Evolutionary conservation across 2,329 filamentous ascomycete genomes (phyloP).

Genomic region (Pseudogymnoascus sp.): DNA sequence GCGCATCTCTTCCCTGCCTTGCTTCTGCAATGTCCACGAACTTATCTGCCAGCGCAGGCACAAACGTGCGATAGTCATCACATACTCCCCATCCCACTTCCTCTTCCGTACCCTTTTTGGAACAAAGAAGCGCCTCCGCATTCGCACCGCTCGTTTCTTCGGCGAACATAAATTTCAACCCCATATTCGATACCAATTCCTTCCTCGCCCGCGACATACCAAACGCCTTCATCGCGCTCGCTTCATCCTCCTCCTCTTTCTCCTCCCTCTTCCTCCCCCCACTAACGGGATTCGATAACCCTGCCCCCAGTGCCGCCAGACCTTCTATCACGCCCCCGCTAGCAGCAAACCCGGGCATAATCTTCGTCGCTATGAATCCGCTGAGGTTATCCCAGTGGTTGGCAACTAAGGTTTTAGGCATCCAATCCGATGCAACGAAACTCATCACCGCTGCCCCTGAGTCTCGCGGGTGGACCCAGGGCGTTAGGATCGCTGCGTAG

Average conservation of each 20-base stretch:
- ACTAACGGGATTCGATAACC: neutral
- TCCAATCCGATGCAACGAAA: neutral
- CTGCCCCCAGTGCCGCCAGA: slow-evolving; percentile 12
- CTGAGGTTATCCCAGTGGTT: slow-evolving; percentile 27
- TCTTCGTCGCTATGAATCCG: slow-evolving; percentile 26
- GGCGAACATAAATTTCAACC: slow-evolving; percentile 18
- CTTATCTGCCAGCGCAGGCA: slow-evolving; percentile 12
- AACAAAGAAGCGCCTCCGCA: slow-evolving; percentile 24
- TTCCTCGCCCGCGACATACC: slow-evolving; percentile 16
- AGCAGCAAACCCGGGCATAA: slow-evolving; percentile 23
- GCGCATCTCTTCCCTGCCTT: slow-evolving; percentile 9
- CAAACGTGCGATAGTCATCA: slow-evolving; percentile 19
- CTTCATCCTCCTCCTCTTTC: slow-evolving; percentile 12
- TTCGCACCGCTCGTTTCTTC: slow-evolving; percentile 24
- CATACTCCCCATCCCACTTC: slow-evolving; percentile 13
- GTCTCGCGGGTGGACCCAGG: neutral
- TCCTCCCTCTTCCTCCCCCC: slow-evolving; percentile 2
- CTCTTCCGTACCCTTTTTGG: slow-evolving; percentile 19
- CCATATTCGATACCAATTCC: slow-evolving; percentile 14
- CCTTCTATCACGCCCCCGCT: slow-evolving; percentile 14
- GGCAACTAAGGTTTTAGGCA: neutral
- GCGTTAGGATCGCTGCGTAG: slow-evolving; percentile 24
- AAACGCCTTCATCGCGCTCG: slow-evolving; percentile 14
- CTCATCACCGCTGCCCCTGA: neutral
- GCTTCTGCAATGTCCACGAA: slow-evolving; percentile 16